phyloP scores from a whole-genome alignment of 2,329 filamentous ascomycete genomes.

The Beauveria rudraprayagi region DNA sequence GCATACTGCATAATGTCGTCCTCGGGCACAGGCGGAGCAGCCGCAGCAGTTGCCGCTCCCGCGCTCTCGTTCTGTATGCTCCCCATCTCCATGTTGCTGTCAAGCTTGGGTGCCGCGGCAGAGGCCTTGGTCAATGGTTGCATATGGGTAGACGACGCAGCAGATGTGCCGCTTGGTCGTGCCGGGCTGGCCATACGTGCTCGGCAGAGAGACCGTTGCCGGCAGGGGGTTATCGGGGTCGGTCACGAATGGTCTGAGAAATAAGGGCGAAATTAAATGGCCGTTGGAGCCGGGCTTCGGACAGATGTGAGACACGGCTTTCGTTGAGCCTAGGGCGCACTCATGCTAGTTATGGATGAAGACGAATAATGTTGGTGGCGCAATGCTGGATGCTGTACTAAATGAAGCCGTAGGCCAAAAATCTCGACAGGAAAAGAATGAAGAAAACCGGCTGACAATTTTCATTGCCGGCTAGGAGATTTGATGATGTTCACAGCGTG shows the following conservation, averaged over 20 bases:
- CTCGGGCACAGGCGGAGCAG: constrained; percentile 30
- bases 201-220: neutral
- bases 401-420: neutral
- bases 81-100: constrained; percentile 49
- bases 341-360: constrained; percentile 1
- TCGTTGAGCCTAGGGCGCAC: neutral
- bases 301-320: neutral
- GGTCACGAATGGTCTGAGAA: neutral
- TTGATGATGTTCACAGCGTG: constrained; percentile 1
- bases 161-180: constrained; percentile 25
- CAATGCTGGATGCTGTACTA: neutral
- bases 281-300: neutral
- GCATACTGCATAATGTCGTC: constrained; percentile 95
- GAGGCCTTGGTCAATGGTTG: constrained; percentile 49
- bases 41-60: constrained; percentile 18
- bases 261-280: neutral
- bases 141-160: constrained; percentile 37
- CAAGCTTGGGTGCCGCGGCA: constrained; percentile 47
- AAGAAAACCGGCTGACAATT: neutral
- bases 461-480: constrained; percentile 2
- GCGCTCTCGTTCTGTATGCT: constrained; percentile 34
- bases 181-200: constrained; percentile 34
- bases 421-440: neutral
- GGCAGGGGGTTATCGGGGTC: neutral
- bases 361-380: neutral